Evolutionary conservation across 805 yeast species (phyloP), one percentile per base, ranked within the genome.

Genomic region (Barnettozyma sp.): DNA sequence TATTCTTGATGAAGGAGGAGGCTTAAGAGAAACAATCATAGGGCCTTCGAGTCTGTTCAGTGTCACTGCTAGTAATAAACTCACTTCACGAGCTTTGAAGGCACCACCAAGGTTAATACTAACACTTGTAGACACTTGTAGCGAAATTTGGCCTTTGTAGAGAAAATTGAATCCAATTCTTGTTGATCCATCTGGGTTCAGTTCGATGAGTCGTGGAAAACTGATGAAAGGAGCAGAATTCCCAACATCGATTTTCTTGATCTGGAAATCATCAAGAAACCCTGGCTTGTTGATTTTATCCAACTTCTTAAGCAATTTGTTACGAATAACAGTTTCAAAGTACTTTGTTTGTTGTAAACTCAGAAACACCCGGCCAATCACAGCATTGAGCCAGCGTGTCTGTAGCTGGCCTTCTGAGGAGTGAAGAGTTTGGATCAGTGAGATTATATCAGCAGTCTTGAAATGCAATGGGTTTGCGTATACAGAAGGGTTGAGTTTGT

Each of bases 381-480:
- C 42, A 0, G 95, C 96, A 58, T 92, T 92, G 16, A 92, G 57
- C 98, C 97, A 92, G 50, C 83, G 77, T 0, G 94, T 77, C 16
- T 84, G 81, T 20, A 82, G 58, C 50, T 86, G 92, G 2, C 85
- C 86, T 48, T 84, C 94, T 0, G 88, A 74, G 2, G 94, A 78
- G 52, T 88, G 82, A 26, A 88, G 58, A 2, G 80, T 72, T 45
- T 82, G 87, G 35, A 86, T 82, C 43, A 92, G 62, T 33, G 72
- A 73, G 36, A 85, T 68, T 68, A 82, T 74, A 50, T 86, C 84
- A 3, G 69, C 63, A 0, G 94, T 83, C 25, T 70, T 70, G 49
- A 77, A 79, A 51, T 82, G 85, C 25, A 82, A 63, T 0, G 96
- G 75, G 41, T 71, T 70, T 0, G 97, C 97, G 56, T 73, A 68